These are phyloP conservation scores for Tetrapyrgos nigripes DNA, from an alignment of 1,284 basidiomycete genomes.

Conservation along the genomic window DNA sequence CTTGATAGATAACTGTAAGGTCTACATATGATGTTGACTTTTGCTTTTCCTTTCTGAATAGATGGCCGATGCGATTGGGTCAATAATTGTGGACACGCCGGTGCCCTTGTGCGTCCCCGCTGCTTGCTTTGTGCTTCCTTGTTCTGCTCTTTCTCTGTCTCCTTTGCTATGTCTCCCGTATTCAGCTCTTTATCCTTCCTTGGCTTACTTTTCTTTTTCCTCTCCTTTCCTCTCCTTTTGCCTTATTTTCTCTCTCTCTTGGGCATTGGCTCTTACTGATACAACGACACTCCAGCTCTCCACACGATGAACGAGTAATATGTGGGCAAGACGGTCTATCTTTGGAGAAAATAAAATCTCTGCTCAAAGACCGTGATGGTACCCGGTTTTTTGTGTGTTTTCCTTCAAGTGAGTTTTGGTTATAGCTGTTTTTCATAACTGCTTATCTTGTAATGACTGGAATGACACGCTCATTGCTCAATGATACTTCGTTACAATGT, in stretches of 20 bases:
- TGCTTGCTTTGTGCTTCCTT: neutral
- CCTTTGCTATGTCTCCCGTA: no score
- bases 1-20: neutral
- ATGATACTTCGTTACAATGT: neutral
- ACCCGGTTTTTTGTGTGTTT: neutral
- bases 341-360: neutral
- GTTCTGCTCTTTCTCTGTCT: no score
- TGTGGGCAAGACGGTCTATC: neutral
- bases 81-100: neutral
- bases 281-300: neutral
- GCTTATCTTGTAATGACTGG: no score
- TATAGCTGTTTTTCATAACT: neutral
- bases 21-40: neutral
- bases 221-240: no score
- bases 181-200: no score
- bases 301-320: conserved; percentile 2
- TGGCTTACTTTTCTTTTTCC: no score
- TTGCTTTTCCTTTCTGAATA: neutral
- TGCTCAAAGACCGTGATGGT: neutral
- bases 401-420: conserved; percentile 7
- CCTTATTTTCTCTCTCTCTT: no score
- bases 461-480: neutral
- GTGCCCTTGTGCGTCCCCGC: conserved; percentile 13
- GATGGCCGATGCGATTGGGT: conserved; percentile 5
- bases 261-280: neutral